Percentiles rank a stretch among this genome's conserved stretches.
Conservation (phyloP, 306 rosid genomes). For the Ceratonia siliqua region DNA sequence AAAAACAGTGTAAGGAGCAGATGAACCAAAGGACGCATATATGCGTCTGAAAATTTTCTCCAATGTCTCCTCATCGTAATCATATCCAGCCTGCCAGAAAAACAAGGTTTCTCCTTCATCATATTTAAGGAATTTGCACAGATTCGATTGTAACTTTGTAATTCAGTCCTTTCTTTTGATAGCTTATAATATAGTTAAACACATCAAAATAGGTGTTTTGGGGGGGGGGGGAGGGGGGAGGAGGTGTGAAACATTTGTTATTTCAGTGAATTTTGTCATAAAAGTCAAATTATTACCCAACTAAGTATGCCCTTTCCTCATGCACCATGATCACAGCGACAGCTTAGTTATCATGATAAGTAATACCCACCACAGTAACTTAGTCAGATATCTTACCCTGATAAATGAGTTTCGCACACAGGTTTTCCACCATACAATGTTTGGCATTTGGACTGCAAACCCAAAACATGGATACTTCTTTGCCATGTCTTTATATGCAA, state of each 20-base stretch:
- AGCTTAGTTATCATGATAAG: conserved; percentile 5
- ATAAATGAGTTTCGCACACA: conserved; percentile 91
- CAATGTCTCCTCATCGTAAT: conserved; percentile 93
- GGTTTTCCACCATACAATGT: conserved; percentile 89
- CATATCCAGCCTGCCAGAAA: conserved; percentile 87
- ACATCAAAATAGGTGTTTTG: not conserved
- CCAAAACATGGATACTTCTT: conserved; percentile 88
- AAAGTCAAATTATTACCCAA: conserved; percentile 9
- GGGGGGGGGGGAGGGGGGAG: no score
- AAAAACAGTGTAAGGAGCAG: conserved; percentile 84
- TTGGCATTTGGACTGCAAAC: conserved; percentile 80
- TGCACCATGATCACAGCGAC: conserved; percentile 11
- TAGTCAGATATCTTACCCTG: conserved; percentile 62
- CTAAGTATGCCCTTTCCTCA: conserved; percentile 22
- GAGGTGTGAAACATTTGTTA: not conserved
- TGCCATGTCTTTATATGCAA: conserved; percentile 89
- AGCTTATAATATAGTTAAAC: not conserved
- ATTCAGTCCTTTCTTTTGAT: not conserved
- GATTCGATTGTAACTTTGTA: conserved; percentile 19
- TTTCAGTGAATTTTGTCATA: not conserved
- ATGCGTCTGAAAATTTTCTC: conserved; percentile 92
- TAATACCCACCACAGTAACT: conserved; percentile 14
- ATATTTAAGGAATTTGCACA: conserved; percentile 17
- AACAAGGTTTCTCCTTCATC: conserved; percentile 30
- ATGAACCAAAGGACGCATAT: conserved; percentile 87